Conservation (phyloP, 1,139 yeast species). For the Suhomyces maxii region DNA sequence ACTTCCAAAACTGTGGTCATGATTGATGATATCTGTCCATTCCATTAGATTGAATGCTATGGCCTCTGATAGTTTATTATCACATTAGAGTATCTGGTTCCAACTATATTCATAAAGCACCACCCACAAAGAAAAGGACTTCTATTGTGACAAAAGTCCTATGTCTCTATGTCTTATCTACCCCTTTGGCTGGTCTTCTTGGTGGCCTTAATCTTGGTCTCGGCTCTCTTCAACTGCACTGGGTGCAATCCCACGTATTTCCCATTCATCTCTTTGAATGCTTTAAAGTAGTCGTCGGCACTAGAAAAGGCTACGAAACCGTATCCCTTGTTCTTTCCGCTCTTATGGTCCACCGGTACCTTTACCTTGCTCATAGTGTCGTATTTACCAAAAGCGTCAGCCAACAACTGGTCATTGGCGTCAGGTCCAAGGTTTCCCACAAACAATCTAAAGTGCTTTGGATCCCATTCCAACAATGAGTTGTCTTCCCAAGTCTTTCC, state of each 20-base stretch:
- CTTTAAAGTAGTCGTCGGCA: slow-evolving; percentile 63
- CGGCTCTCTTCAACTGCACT: slow-evolving; percentile 67
- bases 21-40: too few relatives aligned
- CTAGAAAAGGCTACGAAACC: slow-evolving; percentile 69
- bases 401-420: slow-evolving; percentile 57
- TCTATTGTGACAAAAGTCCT: too few relatives aligned
- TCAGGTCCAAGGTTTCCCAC: slow-evolving; percentile 76
- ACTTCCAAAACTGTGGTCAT: too few relatives aligned
- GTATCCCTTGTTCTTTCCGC: slow-evolving; percentile 57
- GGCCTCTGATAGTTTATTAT: too few relatives aligned
- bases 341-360: slow-evolving; percentile 50
- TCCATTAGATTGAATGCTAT: neutral
- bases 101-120: too few relatives aligned
- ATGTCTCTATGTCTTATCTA: neutral
- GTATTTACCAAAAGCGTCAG: slow-evolving; percentile 52
- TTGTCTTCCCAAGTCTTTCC: slow-evolving; percentile 52
- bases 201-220: slow-evolving; percentile 43
- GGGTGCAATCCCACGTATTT: slow-evolving; percentile 77
- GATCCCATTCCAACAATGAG: slow-evolving; percentile 58
- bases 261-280: slow-evolving; percentile 75
- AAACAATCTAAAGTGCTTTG: slow-evolving; percentile 67
- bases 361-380: slow-evolving; percentile 53
- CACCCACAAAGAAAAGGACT: too few relatives aligned
- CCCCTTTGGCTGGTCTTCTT: slow-evolving; percentile 15
- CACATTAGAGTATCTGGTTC: too few relatives aligned